Conservation (phyloP, 768 basidiomycete genomes). For the Lentinula lateritia region DNA sequence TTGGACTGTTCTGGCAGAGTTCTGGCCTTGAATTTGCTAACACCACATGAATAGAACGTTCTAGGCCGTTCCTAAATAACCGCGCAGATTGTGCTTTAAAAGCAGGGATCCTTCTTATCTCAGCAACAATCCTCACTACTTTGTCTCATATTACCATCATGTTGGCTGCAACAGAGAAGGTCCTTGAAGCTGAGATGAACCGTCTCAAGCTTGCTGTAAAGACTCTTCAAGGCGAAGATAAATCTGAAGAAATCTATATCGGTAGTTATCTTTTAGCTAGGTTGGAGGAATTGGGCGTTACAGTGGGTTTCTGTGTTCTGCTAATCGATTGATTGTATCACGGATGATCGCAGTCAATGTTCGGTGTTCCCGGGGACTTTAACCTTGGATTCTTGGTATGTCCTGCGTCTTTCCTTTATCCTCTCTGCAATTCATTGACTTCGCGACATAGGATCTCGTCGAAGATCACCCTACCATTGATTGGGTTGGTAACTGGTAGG, state of each 20-base stretch:
- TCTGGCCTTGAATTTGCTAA: neutral
- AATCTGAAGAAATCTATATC: slow-evolving; percentile 40
- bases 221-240: slow-evolving; percentile 30
- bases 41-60: neutral
- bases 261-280: slow-evolving; percentile 59
- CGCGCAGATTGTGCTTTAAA: neutral
- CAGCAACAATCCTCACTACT: neutral
- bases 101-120: neutral
- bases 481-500: slow-evolving; percentile 84
- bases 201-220: slow-evolving; percentile 43
- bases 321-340: neutral
- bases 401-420: neutral
- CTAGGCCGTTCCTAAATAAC: slow-evolving; percentile 1
- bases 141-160: neutral
- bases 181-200: slow-evolving; percentile 39
- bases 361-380: slow-evolving; percentile 86
- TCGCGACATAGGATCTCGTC: slow-evolving; percentile 57
- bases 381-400: slow-evolving; percentile 63
- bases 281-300: slow-evolving; percentile 59
- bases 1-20: neutral
- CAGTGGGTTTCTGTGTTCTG: slow-evolving; percentile 28
- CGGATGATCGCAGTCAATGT: slow-evolving; percentile 49
- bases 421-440: neutral
- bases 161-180: slow-evolving; percentile 10
- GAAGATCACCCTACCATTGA: slow-evolving; percentile 74